Conservation (phyloP, 495 filamentous ascomycete species). For the Penicillium diatomitis region DNA sequence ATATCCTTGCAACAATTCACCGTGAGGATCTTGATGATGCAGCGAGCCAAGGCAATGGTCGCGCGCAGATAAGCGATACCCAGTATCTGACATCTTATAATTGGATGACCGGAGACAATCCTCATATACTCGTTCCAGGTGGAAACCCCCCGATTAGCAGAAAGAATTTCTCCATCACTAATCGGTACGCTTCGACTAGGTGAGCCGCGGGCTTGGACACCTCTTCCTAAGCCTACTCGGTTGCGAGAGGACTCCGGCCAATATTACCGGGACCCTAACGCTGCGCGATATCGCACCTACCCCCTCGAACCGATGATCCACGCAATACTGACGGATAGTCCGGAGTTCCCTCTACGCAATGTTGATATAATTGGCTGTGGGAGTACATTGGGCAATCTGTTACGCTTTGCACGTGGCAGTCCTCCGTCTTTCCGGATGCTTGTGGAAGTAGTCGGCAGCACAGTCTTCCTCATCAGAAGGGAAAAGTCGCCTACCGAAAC, state of each 20-base stretch:
- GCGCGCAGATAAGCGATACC: slow-evolving; percentile 13
- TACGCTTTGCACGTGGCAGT: slow-evolving; percentile 42
- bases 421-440: slow-evolving; percentile 48
- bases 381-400: slow-evolving; percentile 50
- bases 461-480: slow-evolving; percentile 52
- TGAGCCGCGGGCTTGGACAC: slow-evolving; percentile 50
- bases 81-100: slow-evolving; percentile 45
- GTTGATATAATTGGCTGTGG: slow-evolving; percentile 56
- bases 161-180: neutral
- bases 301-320: slow-evolving; percentile 51
- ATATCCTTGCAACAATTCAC: slow-evolving; percentile 13
- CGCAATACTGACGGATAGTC: slow-evolving; percentile 27
- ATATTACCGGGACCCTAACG: slow-evolving; percentile 55
- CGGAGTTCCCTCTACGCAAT: slow-evolving; percentile 23
- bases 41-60: neutral
- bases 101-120: slow-evolving; percentile 30
- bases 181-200: slow-evolving; percentile 24
- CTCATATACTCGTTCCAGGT: slow-evolving; percentile 48
- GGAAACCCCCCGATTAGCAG: slow-evolving; percentile 1
- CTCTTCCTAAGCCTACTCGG: slow-evolving; percentile 22
- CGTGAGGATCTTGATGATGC: slow-evolving; percentile 7
- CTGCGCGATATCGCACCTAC: slow-evolving; percentile 44
- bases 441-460: slow-evolving; percentile 49
- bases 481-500: slow-evolving; percentile 45
- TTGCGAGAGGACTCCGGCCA: slow-evolving; percentile 43